Evolutionary conservation across 768 basidiomycete genomes (phyloP), one percentile per base, ranked within the genome.

Genomic region (Hygrocybe punicea): DNA sequence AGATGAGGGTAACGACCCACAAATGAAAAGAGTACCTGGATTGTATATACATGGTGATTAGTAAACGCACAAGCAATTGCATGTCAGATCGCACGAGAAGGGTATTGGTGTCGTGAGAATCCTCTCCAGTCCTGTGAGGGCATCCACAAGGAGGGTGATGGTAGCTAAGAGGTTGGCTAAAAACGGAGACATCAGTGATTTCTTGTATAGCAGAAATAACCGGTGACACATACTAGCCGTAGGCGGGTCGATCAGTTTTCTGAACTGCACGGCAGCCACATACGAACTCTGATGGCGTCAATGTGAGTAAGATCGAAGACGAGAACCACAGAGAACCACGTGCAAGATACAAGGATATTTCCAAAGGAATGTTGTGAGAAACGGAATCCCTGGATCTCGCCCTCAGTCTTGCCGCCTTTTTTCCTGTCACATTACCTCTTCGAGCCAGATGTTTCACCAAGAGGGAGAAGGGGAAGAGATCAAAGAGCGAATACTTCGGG

Each of bases 91-190:
- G 40, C 61, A 87, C 81, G 86, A 88, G 71, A 86, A 89, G 9
- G 87, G 88, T 45, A 90, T 87, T 3, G 87, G 87, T 1, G 86
- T 87, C 0, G 86, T 89, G 4, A 90, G 75, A 59, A 89, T 87
- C 40, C 88, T 75, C 63, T 90, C 87, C 1, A 89, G 73, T 4
- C 84, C 84, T 10, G 86, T 87, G 48, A 89, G 71, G 25, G 82
- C 79, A 55, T 88, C 85, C 3, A 84, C 82, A 19, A 87, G 77
- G 58, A 78, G 76, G 61, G 77, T 81, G 8, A 88, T 66, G 4
- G 84, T 66, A 2, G 58, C 65, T 0, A 84, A 53, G 16, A 89
- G 72, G 11, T 66, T 67, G 61, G 76, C 84, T 86, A 58, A 13
- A 57, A 52, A 44, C 37, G 9, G 47, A 14, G 57, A 35, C 19